A percentile compares a stretch with the other conserved stretches of the same genome.
These are phyloP conservation scores for Hypoxylon intermedium DNA, from an alignment of 495 filamentous ascomycete species.

Conservation along the genomic window DNA sequence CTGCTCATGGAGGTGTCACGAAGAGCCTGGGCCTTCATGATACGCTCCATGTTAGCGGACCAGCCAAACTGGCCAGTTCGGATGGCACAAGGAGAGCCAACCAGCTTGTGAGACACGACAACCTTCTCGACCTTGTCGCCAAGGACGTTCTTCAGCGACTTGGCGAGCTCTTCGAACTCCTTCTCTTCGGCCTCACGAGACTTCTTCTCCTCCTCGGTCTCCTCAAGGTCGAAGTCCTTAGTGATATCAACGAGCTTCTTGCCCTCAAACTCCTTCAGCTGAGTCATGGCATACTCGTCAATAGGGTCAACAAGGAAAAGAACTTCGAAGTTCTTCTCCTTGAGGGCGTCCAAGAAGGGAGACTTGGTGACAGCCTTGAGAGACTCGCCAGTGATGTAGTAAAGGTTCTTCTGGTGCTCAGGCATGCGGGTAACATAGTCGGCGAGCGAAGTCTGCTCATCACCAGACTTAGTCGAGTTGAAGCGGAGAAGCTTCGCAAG, in stretches of 20 bases:
- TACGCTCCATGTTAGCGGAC: slow-evolving; percentile 99
- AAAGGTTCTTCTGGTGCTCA: slow-evolving; percentile 99
- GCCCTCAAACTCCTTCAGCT: slow-evolving; percentile 99
- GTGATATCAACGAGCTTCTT: slow-evolving; percentile 99
- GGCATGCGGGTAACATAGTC: slow-evolving; percentile 99
- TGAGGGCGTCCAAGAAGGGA: slow-evolving; percentile 97
- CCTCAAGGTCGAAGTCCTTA: slow-evolving; percentile 99
- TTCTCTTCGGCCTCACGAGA: slow-evolving; percentile 96
- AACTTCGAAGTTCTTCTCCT: slow-evolving; percentile 99
- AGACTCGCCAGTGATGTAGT: slow-evolving; percentile 99
- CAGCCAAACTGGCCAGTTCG: slow-evolving; percentile 99
- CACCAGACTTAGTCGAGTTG: slow-evolving; percentile 97
- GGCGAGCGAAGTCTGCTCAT: slow-evolving; percentile 89
- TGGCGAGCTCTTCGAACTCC: slow-evolving; percentile 91
- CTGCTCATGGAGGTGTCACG: slow-evolving; percentile 99
- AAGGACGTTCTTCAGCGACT: slow-evolving; percentile 97
- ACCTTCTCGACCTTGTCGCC: slow-evolving; percentile 99
- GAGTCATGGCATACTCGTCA: slow-evolving; percentile 99
- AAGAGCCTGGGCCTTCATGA: slow-evolving; percentile 99
- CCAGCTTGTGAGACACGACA: slow-evolving; percentile 96
- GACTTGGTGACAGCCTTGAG: slow-evolving; percentile 98
- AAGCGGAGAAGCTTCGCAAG: slow-evolving; percentile 99
- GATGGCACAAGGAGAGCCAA: slow-evolving; percentile 95
- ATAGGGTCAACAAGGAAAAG: slow-evolving; percentile 99
- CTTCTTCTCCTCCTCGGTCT: slow-evolving; percentile 99